Percentiles rank a stretch among this genome's conserved stretches.
Evolutionary conservation across 345 rosid genomes (phyloP).

Genomic region (Sonneratia caseolaris): DNA sequence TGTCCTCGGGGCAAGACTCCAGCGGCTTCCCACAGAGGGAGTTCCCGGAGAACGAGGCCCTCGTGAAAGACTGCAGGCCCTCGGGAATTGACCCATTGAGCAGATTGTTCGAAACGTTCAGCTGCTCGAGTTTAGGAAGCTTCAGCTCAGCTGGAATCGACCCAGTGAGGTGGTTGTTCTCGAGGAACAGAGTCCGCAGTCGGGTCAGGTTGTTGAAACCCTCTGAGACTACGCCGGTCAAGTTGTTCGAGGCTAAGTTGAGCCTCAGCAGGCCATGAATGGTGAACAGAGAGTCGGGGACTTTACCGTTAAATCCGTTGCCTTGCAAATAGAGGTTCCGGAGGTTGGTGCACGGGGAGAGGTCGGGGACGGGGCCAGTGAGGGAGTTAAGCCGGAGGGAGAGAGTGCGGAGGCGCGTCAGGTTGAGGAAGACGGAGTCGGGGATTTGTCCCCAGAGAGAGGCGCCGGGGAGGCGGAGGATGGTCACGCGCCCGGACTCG

Average conservation of each 20-base stretch:
- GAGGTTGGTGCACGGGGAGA: slow-evolving; percentile 46
- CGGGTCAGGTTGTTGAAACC: slow-evolving; percentile 56
- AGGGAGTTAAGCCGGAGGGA: slow-evolving; percentile 78
- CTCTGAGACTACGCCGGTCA: slow-evolving; percentile 50
- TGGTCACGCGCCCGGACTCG: slow-evolving; percentile 51
- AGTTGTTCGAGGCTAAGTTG: slow-evolving; percentile 54
- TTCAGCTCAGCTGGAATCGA: slow-evolving; percentile 33
- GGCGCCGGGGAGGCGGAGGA: slow-evolving; percentile 67
- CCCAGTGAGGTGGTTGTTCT: slow-evolving; percentile 61
- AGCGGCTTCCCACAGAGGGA: slow-evolving; percentile 36
- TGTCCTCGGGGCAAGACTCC: slow-evolving; percentile 7
- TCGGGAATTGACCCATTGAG: slow-evolving; percentile 33
- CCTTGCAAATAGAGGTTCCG: slow-evolving; percentile 77
- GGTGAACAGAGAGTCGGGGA: slow-evolving; percentile 48
- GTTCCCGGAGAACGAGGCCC: slow-evolving; percentile 27
- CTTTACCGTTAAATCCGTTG: slow-evolving; percentile 63
- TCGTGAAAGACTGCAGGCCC: slow-evolving; percentile 12
- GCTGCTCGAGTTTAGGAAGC: slow-evolving; percentile 25
- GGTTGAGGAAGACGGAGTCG: slow-evolving; percentile 53
- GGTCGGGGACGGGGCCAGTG: slow-evolving; percentile 69
- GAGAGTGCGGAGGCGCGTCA: slow-evolving; percentile 63
- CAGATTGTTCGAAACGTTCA: slow-evolving; percentile 31
- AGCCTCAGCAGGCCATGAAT: slow-evolving; percentile 53
- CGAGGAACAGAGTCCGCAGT: slow-evolving; percentile 60
- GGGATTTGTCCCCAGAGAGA: slow-evolving; percentile 71